Evolutionary conservation across 2,329 filamentous ascomycete genomes (phyloP), one percentile per base, ranked within the genome.

Genomic region (Fusarium sp.): DNA sequence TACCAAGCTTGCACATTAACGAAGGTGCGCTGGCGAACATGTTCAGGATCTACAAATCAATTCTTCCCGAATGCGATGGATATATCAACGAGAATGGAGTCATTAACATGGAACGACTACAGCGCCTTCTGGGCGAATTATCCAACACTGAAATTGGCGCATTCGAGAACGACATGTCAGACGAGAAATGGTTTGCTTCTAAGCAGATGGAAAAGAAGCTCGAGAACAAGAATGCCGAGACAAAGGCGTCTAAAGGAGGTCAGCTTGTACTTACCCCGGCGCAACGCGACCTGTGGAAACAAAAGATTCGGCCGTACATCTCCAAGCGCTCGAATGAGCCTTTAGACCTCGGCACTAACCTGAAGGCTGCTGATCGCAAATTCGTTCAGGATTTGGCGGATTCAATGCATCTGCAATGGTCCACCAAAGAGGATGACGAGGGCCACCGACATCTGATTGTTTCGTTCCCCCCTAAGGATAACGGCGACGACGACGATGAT

Each of bases 1-100:
- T 99, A 62, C 97, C 97, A 8, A 93, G 97, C 77, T 83, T 99
- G 71, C 96, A 99, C 81, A 99, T 99, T 82, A 99, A 99, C 81
- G 97, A 99, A 81, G 97, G 96, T 71, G 96, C 97, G 24, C 84
- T 99, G 80, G 93, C 95, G 25, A 91, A 96, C 78, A 99, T 99
- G 96, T 99, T 99, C 80, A 92, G 92, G 77, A 90, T 97, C 65
- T 99, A 99, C 86, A 98, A 98, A 81, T 87, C 91, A 49, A 90
- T 97, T 40, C 84, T 99, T 64, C 94, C 94, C 10, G 90, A 91
- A 77, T 91, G 94, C 75, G 92, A 93, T 60, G 96, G 96, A 8
- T 99, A 98, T 80, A 95, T 99, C 81, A 99, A 99, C 80, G 94
- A 99, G 79, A 90, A 92, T 58, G 97, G 96, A 76, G 90, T 92